Evolutionary conservation across 768 basidiomycete species (phyloP), one percentile per base, ranked within the genome.

Genomic region (Omphalotus guepiniiformis): DNA sequence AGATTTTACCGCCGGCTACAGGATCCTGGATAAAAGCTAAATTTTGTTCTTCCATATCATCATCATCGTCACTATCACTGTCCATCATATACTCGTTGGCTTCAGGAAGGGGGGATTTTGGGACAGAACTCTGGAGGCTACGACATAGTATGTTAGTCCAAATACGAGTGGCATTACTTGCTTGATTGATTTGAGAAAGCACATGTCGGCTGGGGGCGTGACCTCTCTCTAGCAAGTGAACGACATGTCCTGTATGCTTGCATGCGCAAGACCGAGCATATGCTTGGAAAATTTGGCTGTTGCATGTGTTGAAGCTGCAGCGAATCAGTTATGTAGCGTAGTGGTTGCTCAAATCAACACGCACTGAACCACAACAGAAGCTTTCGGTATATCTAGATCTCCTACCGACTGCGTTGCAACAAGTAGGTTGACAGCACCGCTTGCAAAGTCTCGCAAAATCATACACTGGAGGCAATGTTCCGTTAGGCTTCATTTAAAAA

Each of bases 141-240:
- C 61, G 62, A 45, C 61, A 63, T n/a, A 80, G 54, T 3, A 65
- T 63, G 41, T 78, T 65, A 6, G 75, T 70, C 83, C 85, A 85
- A 28, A 55, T 56, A 44, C 65, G 53, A 60, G 80, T 70, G 15
- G 64, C 62, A 7, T 68, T 59, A 43, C 71, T 65, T 11, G 67
- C 52, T 27, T 65, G 66, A 6, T 71, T 69, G 12, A 72, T 65
- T 23, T 61, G 67, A 21, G 72, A 65, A n/a, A 88, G 47, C 28
- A 75, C 69, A 35, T 71, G 76, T 19, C 74, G 75, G 54, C 85
- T 82, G 12, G 60, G 53, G 49, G 78, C 75, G 51, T 80, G 82
- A 3, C 70, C 74, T 51, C 72, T 69, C 58, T 88, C 80, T 18
- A 75, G 71, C 75, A 89, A 76, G 57, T 85, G 75, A 5, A 88